These are phyloP conservation scores for Fistulinella prunicolor DNA, from an alignment of 768 basidiomycete genomes.

Conservation along the genomic window DNA sequence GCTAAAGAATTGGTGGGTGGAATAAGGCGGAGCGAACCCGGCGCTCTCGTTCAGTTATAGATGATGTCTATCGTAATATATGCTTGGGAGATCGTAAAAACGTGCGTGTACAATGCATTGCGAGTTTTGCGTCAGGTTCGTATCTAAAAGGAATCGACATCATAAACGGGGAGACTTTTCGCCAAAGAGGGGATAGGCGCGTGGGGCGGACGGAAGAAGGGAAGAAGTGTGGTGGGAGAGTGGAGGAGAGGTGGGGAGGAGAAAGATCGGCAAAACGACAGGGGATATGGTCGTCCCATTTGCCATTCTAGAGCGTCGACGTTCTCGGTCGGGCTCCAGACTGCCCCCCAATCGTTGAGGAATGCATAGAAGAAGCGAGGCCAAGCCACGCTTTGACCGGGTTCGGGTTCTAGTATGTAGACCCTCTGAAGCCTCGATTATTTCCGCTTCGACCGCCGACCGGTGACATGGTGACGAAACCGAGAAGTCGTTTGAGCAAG, in stretches of 20 bases:
- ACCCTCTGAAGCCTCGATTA: conserved; percentile 24
- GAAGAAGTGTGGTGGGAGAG: background rate
- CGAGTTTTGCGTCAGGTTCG: conserved; percentile 22
- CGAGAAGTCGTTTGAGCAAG: conserved; percentile 30
- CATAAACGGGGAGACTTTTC: background rate
- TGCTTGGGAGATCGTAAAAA: conserved; percentile 18
- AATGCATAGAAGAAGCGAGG: conserved; percentile 1
- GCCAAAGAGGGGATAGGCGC: conserved; percentile 1
- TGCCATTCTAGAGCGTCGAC: conserved; percentile 5
- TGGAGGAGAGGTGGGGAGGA: conserved; percentile 8
- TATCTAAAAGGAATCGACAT: conserved; percentile 16
- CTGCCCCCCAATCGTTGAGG: too few relatives aligned
- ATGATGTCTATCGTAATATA: conserved; percentile 24
- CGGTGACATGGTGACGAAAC: conserved; percentile 27
- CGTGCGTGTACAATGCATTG: conserved; percentile 29
- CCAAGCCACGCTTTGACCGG: background rate
- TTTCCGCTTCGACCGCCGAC: conserved; percentile 22
- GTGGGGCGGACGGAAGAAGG: conserved; percentile 9
- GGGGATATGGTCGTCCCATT: background rate
- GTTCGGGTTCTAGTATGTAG: conserved; percentile 19
- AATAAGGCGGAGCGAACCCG: conserved; percentile 3
- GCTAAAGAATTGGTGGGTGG: conserved; percentile 2
- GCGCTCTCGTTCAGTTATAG: conserved; percentile 6
- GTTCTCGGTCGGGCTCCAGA: conserved; percentile 1
- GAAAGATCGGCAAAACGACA: conserved; percentile 11